Percentiles rank a stretch among this genome's conserved stretches.
These are phyloP conservation scores for Cryphonectria naterciae DNA, from an alignment of 2,329 filamentous ascomycete genomes.

Conservation along the genomic window DNA sequence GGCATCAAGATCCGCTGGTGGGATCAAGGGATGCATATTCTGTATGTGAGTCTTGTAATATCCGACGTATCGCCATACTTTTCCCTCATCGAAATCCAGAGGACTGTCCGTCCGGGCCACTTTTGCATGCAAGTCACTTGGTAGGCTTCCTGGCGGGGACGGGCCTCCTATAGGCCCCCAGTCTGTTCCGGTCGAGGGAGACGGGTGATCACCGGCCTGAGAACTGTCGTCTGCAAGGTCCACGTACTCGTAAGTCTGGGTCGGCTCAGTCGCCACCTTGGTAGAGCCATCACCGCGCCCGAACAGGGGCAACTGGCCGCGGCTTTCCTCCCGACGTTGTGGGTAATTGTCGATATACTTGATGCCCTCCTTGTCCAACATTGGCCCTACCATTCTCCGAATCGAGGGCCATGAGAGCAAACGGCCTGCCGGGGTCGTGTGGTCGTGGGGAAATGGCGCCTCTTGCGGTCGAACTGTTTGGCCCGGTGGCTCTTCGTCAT, in stretches of 20 bases:
- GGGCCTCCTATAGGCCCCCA: constrained; percentile 63
- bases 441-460: constrained; percentile 78
- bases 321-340: constrained; percentile 72
- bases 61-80: constrained; percentile 57
- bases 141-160: constrained; percentile 44
- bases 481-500: constrained; percentile 33
- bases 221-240: constrained; percentile 50
- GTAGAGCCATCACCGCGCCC: constrained; percentile 74
- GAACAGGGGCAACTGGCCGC: constrained; percentile 75
- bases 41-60: constrained; percentile 65
- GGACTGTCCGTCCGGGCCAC: constrained; percentile 49
- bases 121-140: constrained; percentile 43
- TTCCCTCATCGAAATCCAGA: constrained; percentile 57
- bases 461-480: constrained; percentile 57
- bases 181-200: constrained; percentile 57
- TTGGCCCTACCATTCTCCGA: constrained; percentile 60
- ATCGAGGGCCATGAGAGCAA: constrained; percentile 76
- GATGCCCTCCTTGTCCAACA: constrained; percentile 54
- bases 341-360: constrained; percentile 71
- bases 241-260: constrained; percentile 45
- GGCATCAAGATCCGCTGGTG: constrained; percentile 54
- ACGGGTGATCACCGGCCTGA: constrained; percentile 53
- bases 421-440: constrained; percentile 87
- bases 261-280: constrained; percentile 48
- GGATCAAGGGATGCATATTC: constrained; percentile 68